Evolutionary conservation across 108 stramenopile species (phyloP), one percentile per base, ranked within the genome.

Genomic region (Pseudonitzschia pungens): DNA sequence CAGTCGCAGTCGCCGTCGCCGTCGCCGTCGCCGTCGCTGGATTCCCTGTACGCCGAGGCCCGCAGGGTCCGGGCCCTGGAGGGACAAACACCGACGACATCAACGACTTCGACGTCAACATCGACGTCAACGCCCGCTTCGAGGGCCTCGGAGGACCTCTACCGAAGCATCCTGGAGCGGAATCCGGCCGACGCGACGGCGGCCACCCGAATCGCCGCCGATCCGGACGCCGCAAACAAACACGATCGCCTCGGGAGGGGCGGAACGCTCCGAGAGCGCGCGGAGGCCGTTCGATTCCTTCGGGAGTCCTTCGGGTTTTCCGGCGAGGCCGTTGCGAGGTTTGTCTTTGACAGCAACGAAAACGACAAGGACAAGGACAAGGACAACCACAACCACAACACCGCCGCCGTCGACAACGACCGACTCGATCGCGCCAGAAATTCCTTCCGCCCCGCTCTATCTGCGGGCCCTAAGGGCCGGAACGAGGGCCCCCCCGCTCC

Each of bases 191-290:
- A 87, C 62, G 73, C 57, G 16, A 87, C 86, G 40, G 89, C 89
- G 4, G 83, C 81, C 18, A 82, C 83, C 14, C 45, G 86, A 8
- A 83, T 90, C 48, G 84, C 89, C 24, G 83, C 85, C 21, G 62
- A 76, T 15, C 40, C 67, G 14, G n/a, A 55, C 24, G 24, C 75
- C 20, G 62, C 70, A 24, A 9, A 43, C n/a, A 65, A 77, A 0
- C 77, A 83, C 33, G 71, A 70, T 45, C 48, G 56, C 1, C n/a
- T 71, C 26, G 66, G 54, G 21, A 52, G 12, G 42, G 41, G 42
- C 29, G 43, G 31, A 14, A 41, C 4, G 10, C 45, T 18, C 10
- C 42, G 42, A 9, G 42, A 43, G 42, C 42, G 45, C 14, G 18
- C 16, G 10, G 45, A 48, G 18, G 10, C 7, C 45, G 18, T 1